Conservation (phyloP, 208 protist species). For the Willaertia magna region DNA sequence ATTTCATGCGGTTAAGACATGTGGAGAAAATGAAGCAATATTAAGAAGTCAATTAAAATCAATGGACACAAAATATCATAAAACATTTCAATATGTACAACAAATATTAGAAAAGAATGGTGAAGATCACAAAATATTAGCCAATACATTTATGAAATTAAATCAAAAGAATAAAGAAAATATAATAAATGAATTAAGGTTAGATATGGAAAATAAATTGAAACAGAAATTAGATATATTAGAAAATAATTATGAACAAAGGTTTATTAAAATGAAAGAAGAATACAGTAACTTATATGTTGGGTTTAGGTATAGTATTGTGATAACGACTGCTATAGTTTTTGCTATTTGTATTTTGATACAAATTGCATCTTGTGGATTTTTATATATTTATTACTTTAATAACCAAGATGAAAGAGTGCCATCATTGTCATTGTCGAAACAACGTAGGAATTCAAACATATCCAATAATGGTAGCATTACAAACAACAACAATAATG, state of each 20-base stretch:
- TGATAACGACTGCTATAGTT: too few species aligned
- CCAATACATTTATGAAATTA: background rate
- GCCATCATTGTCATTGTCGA: too few species aligned
- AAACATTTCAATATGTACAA: background rate
- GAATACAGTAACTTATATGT: too few species aligned
- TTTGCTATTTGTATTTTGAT: too few species aligned
- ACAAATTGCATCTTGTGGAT: too few species aligned
- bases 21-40: background rate
- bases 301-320: too few species aligned
- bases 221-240: background rate
- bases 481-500: too few species aligned
- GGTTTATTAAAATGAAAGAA: background rate
- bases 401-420: too few species aligned
- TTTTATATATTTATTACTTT: too few species aligned
- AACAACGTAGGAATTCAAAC: too few species aligned
- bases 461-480: too few species aligned
- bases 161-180: background rate
- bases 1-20: background rate
- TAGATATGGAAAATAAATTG: background rate
- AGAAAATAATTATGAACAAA: background rate
- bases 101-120: background rate
- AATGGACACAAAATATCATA: background rate
- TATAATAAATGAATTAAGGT: background rate
- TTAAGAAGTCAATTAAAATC: background rate
- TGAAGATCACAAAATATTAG: background rate